Conservation (phyloP, 2,329 filamentous ascomycete species). For the Fusarium domesticum region DNA sequence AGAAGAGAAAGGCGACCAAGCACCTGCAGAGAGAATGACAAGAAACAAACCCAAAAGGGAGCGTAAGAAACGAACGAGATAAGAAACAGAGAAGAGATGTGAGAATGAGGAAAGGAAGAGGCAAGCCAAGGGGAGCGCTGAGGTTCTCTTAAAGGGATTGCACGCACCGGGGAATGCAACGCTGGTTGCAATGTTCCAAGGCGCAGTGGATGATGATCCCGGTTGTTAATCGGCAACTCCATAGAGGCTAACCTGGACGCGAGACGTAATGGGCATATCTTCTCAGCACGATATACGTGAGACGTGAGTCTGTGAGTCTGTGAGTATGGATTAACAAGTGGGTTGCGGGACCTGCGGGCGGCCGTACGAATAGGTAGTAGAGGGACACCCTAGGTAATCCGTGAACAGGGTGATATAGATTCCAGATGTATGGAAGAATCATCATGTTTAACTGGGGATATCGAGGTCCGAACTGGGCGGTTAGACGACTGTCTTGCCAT, state of each 20-base stretch:
- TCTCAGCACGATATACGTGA: background rate
- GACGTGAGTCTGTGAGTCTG: background rate
- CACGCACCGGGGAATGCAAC: slow-evolving; percentile 9
- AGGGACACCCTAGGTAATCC: background rate
- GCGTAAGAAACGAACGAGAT: slow-evolving; percentile 23
- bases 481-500: background rate
- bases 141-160: slow-evolving; percentile 20
- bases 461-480: background rate
- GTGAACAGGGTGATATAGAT: background rate
- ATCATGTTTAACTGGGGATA: background rate
- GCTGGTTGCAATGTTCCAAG: slow-evolving; percentile 11
- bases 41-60: slow-evolving; percentile 25
- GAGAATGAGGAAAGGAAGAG: slow-evolving; percentile 10
- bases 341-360: background rate
- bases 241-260: slow-evolving; percentile 28
- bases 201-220: slow-evolving; percentile 18
- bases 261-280: slow-evolving; percentile 26
- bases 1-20: slow-evolving; percentile 25
- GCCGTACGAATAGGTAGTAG: no score
- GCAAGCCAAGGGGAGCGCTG: slow-evolving; percentile 5
- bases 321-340: background rate
- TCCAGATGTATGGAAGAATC: background rate
- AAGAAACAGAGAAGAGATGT: slow-evolving; percentile 17
- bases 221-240: slow-evolving; percentile 24
- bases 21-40: slow-evolving; percentile 29